phyloP scores from a whole-genome alignment of 495 filamentous ascomycete species.

The Diplogelasinospora grovesii region DNA sequence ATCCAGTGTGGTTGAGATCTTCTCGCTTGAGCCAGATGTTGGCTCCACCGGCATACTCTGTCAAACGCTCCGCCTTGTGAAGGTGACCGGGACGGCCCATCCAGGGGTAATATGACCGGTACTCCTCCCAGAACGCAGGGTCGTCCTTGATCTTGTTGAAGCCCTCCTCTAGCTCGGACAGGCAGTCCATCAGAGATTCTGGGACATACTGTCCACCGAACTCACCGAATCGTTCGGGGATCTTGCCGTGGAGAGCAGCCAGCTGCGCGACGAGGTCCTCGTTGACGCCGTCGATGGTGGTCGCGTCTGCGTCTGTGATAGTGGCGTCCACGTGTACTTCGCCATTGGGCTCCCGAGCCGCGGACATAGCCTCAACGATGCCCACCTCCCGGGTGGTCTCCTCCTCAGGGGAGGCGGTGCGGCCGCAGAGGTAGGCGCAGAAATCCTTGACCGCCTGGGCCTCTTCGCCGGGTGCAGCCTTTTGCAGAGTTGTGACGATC shows the following conservation, averaged over 20 bases:
- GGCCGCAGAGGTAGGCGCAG: conserved; percentile 72
- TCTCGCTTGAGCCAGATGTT: conserved; percentile 95
- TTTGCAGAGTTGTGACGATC: conserved; percentile 72
- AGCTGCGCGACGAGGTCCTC: conserved; percentile 40
- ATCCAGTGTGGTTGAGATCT: conserved; percentile 80
- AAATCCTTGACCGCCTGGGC: conserved; percentile 78
- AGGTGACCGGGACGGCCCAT: conserved; percentile 93
- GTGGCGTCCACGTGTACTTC: conserved; percentile 48
- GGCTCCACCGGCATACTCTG: conserved; percentile 79
- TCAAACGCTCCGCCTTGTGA: conserved; percentile 80
- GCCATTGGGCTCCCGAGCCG: conserved; percentile 44
- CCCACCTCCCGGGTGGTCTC: conserved; percentile 51
- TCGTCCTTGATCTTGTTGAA: conserved; percentile 83
- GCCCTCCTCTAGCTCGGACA: conserved; percentile 83
- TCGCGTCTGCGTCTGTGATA: conserved; percentile 35
- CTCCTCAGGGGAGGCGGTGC: conserved; percentile 41
- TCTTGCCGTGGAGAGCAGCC: conserved; percentile 42
- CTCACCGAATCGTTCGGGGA: conserved; percentile 86
- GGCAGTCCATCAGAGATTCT: conserved; percentile 94
- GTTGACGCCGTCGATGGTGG: conserved; percentile 32
- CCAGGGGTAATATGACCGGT: conserved; percentile 91
- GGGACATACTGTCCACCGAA: conserved; percentile 99
- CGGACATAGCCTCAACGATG: conserved; percentile 56
- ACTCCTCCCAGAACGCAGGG: conserved; percentile 94
- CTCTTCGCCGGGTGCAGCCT: conserved; percentile 62